Conservation (phyloP, 306 rosid species). For the Prunus armeniaca region DNA sequence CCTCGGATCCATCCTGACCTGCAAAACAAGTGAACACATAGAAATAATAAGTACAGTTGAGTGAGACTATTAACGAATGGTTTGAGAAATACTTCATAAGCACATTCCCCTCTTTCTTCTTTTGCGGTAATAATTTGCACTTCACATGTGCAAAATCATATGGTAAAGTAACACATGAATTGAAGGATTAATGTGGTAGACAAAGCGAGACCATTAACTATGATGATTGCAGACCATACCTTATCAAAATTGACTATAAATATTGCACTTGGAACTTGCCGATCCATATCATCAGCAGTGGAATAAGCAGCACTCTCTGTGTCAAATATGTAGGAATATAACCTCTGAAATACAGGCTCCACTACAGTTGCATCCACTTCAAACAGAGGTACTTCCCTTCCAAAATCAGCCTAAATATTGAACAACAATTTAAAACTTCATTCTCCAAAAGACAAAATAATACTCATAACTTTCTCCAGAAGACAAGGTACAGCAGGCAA, state of each 20-base stretch:
- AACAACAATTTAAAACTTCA: constrained; percentile 22
- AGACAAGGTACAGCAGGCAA: constrained; percentile 4
- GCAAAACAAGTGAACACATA: constrained; percentile 16
- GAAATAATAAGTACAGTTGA: constrained; percentile 13
- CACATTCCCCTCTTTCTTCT: neutral
- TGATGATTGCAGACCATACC: constrained; percentile 43
- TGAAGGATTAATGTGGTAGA: constrained; percentile 3
- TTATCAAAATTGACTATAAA: constrained; percentile 90
- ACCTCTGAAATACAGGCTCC: constrained; percentile 76
- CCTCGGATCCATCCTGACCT: constrained; percentile 92
- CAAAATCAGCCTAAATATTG: constrained; percentile 67
- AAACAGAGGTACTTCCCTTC: constrained; percentile 85
- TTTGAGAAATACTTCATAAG: neutral
- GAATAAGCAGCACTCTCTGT: constrained; percentile 45
- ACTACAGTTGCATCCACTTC: constrained; percentile 87
- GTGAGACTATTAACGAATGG: neutral
- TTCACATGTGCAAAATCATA: neutral
- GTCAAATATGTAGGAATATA: constrained; percentile 81
- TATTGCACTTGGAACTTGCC: constrained; percentile 67
- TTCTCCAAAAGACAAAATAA: neutral
- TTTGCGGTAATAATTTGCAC: no score
- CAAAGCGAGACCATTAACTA: constrained; percentile 9
- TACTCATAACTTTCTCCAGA: neutral
- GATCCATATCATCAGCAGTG: constrained; percentile 49
- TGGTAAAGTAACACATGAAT: constrained; percentile 2